Conservation (phyloP, 768 basidiomycete species). For the Trametes maxima region DNA sequence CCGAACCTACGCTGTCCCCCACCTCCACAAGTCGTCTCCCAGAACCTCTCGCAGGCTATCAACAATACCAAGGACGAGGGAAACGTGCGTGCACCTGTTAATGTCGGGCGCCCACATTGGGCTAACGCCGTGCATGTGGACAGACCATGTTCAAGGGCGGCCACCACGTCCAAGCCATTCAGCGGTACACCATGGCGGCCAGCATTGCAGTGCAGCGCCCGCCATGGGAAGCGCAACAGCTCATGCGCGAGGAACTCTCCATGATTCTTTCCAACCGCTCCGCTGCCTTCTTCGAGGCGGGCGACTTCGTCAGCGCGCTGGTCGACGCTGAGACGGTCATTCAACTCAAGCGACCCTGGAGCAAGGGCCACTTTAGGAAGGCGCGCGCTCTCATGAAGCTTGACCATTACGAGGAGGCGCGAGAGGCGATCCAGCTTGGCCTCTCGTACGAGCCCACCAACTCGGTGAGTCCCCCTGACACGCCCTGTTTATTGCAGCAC, state of each 20-base stretch:
- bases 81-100: conserved; percentile 61
- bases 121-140: conserved; percentile 10
- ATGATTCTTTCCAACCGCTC: conserved; percentile 91
- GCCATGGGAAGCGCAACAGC: conserved; percentile 83
- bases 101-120: background rate
- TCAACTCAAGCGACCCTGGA: conserved; percentile 81
- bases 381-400: conserved; percentile 86
- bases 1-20: conserved; percentile 79
- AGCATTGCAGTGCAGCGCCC: conserved; percentile 78
- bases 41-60: conserved; percentile 74
- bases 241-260: conserved; percentile 89
- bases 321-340: conserved; percentile 93
- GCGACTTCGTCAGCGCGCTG: conserved; percentile 75
- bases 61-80: conserved; percentile 90
- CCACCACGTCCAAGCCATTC: conserved; percentile 71
- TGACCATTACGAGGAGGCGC: conserved; percentile 68
- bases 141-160: conserved; percentile 79
- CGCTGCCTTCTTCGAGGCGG: conserved; percentile 77
- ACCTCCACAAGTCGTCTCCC: conserved; percentile 74
- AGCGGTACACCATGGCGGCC: conserved; percentile 78
- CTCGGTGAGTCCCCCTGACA: conserved; percentile 37
- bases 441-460: conserved; percentile 81
- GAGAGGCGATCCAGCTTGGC: conserved; percentile 80
- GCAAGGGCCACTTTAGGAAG: conserved; percentile 95
- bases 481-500: background rate